A percentile compares a stretch with the other conserved stretches of the same genome.
Conservation (phyloP, 2,329 filamentous ascomycete species). For the Alternaria sp. region DNA sequence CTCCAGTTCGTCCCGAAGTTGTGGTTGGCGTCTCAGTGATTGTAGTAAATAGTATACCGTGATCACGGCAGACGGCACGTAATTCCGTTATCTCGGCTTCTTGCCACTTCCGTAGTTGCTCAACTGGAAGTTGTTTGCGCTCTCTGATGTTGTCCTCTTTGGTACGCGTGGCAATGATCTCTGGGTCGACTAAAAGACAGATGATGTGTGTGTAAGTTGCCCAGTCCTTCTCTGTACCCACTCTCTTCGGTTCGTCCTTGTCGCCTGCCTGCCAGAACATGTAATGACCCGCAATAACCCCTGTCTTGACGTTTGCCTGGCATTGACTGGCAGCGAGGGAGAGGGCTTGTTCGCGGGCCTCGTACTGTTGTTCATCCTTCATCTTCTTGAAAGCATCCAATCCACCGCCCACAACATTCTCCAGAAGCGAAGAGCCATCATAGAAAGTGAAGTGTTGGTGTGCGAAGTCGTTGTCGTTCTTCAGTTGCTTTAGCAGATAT, state of each 20-base stretch:
- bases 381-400: conserved; percentile 56
- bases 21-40: background rate
- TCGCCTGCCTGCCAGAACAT: conserved; percentile 59
- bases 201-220: conserved; percentile 63
- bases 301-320: conserved; percentile 41
- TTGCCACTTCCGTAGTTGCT: conserved; percentile 3
- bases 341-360: conserved; percentile 51
- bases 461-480: conserved; percentile 33
- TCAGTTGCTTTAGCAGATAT: conserved; percentile 53
- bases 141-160: conserved; percentile 47
- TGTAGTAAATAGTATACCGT: conserved; percentile 57
- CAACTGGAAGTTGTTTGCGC: background rate
- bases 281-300: conserved; percentile 63
- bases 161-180: conserved; percentile 47
- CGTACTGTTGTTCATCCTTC: background rate
- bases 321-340: conserved; percentile 51
- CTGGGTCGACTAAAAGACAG: conserved; percentile 57
- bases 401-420: conserved; percentile 52
- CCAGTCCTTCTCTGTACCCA: conserved; percentile 57
- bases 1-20: background rate
- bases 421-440: conserved; percentile 62
- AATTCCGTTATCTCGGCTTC: background rate
- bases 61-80: conserved; percentile 1
- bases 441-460: conserved; percentile 53
- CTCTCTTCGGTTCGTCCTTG: conserved; percentile 25